Conservation (phyloP, 169 alveolate species). For the Cryptosporidium tyzzeri region DNA sequence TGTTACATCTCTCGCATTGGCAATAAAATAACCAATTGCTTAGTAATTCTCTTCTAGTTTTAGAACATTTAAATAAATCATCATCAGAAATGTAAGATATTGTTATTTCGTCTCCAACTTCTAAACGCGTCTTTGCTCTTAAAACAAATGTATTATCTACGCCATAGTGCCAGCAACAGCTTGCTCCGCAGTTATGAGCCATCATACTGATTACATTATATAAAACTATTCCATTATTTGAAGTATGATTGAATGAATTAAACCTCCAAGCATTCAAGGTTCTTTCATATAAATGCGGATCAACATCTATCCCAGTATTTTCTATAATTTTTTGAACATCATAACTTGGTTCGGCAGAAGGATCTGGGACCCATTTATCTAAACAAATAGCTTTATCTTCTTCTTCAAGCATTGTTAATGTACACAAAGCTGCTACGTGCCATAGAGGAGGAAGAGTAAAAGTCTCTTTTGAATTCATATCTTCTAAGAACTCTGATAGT, state of each 20-base stretch:
- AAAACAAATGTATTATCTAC: slow-evolving; percentile 84
- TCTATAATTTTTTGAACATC: slow-evolving; percentile 65
- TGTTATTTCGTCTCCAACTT: slow-evolving; percentile 88
- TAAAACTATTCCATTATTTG: slow-evolving; percentile 80
- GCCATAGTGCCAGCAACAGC: slow-evolving; percentile 88
- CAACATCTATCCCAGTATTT: slow-evolving; percentile 72
- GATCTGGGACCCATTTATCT: slow-evolving; percentile 85
- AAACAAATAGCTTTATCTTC: slow-evolving; percentile 75
- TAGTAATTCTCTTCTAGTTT: slow-evolving; percentile 84
- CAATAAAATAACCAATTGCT: slow-evolving; percentile 87
- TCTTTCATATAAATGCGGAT: slow-evolving; percentile 66
- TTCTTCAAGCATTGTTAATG: slow-evolving; percentile 79
- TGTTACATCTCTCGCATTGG: slow-evolving; percentile 84
- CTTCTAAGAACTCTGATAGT: slow-evolving; percentile 80
- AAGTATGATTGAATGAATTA: slow-evolving; percentile 87
- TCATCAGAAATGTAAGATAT: slow-evolving; percentile 87
- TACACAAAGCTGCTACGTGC: slow-evolving; percentile 88
- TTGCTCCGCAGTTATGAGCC: slow-evolving; percentile 88
- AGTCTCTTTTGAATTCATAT: slow-evolving; percentile 60
- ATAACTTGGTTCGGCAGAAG: slow-evolving; percentile 77
- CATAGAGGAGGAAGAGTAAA: slow-evolving; percentile 84
- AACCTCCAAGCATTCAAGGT: slow-evolving; percentile 87
- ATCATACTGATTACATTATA: slow-evolving; percentile 83
- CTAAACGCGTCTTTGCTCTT: slow-evolving; percentile 83
- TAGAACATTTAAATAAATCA: slow-evolving; percentile 85